phyloP scores from a whole-genome alignment of 2,329 filamentous ascomycete genomes.

The Pseudocercospora macadamiae region DNA sequence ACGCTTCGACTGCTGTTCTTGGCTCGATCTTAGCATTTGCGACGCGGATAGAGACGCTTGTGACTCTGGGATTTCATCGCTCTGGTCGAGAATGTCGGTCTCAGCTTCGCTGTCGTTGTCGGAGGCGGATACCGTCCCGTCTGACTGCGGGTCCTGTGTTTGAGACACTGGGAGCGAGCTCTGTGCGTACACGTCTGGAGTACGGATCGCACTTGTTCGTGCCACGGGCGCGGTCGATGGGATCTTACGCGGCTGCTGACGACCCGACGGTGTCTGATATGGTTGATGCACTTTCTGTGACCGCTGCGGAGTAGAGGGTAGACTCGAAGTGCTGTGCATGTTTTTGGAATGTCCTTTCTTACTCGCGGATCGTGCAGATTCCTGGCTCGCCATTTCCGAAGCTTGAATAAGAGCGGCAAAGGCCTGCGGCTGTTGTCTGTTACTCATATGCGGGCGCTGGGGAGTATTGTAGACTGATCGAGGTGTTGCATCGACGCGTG shows the following conservation, averaged over 20 bases:
- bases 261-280: slow-evolving; percentile 32
- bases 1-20: slow-evolving; percentile 42
- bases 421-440: slow-evolving; percentile 44
- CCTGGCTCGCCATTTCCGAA: slow-evolving; percentile 76
- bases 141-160: slow-evolving; percentile 25
- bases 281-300: slow-evolving; percentile 60
- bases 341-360: slow-evolving; percentile 71
- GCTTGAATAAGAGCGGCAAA: slow-evolving; percentile 77
- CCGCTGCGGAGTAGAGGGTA: slow-evolving; percentile 74
- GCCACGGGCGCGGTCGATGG: slow-evolving; percentile 58
- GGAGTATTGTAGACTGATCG: slow-evolving; percentile 47
- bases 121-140: slow-evolving; percentile 76
- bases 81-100: slow-evolving; percentile 63
- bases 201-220: slow-evolving; percentile 45
- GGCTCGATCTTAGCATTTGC: slow-evolving; percentile 58
- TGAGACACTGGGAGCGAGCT: slow-evolving; percentile 26
- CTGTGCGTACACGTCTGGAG: slow-evolving; percentile 34
- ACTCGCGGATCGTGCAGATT: slow-evolving; percentile 45
- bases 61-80: slow-evolving; percentile 68
- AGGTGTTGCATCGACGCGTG: slow-evolving; percentile 44
- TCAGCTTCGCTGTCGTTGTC: slow-evolving; percentile 56
- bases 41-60: slow-evolving; percentile 78
- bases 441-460: slow-evolving; percentile 52
- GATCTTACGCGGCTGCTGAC: slow-evolving; percentile 28
- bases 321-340: slow-evolving; percentile 80